Base-by-base conservation (phyloP, 106 monocot genomes). In the Allium cepa region DNA sequence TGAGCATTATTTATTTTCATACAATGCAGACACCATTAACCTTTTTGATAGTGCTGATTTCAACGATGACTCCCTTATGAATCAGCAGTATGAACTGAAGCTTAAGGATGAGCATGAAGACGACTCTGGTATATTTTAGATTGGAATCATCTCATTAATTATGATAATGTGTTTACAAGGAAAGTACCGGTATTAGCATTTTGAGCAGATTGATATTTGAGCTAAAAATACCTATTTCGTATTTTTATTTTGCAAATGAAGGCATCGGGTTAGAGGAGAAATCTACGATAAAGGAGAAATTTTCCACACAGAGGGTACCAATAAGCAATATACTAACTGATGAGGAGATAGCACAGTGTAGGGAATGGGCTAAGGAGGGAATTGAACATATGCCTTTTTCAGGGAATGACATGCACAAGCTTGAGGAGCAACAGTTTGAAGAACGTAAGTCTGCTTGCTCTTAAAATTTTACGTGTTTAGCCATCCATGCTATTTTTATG, bases 321-420 rank as follows among this genome's bases (percentile, higher is more conserved):
- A 84, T 71, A 50, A 74, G 28, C 48, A 69, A 26, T 16, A 17
- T 76, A 26, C 46, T 87, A 46, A 77, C 76, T 49, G 84, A 84
- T 12, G 87, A 87, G n/a, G 84, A 83, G 18, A 59, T 69, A 28
- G 71, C 67, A 55, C 81, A 70, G 56, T 85, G 84, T 56, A 68
- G 72, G 8, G 91, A 85, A 69, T 92, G 87, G 87, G 91, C 79
- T 17, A 80, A 82, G 69, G 87, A 87, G 57, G 82, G 79, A 50
- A 76, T 76, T 60, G 92, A 88, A 66, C 70, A 58, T 17, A 53
- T 60, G 22, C 80, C 74, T 45, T 91, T 74, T 57, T 79, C 87
- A 14, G 80, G 75, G 50, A 88, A 84, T 80, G 82, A 92, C 60
- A 15, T 67, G 16, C 72, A 76, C 13, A 80, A 83, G 7, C 62